Conservation (phyloP, 352 stramenopile genomes). For the Achlya hypogyna region DNA sequence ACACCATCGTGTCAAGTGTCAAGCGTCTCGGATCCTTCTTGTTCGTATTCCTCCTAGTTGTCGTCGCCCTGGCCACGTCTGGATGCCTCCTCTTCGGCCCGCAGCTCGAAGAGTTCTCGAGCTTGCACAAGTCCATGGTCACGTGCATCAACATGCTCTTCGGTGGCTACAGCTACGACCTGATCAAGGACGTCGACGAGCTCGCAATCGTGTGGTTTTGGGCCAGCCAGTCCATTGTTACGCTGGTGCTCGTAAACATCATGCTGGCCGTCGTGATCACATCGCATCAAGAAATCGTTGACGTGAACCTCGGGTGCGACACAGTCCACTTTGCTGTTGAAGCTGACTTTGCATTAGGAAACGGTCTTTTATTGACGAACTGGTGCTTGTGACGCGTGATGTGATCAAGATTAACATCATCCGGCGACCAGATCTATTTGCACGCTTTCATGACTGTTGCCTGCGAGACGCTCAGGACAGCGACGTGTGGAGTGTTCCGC, state of each 20-base stretch:
- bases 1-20: neutral
- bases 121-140: neutral
- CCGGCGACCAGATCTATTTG: neutral
- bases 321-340: neutral
- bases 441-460: neutral
- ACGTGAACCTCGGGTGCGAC: neutral
- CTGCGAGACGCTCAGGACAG: neutral
- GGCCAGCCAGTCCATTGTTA: neutral
- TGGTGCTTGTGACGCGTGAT: neutral
- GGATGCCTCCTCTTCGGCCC: neutral
- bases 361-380: neutral
- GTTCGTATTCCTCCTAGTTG: neutral
- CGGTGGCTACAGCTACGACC: neutral
- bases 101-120: neutral
- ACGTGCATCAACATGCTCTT: constrained; percentile 3
- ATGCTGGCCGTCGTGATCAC: neutral
- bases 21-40: neutral
- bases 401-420: neutral
- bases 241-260: neutral
- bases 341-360: neutral
- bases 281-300: neutral
- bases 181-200: neutral
- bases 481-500: neutral
- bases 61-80: neutral
- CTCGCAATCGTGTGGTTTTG: constrained; percentile 3